A percentile compares a stretch with the other conserved stretches of the same genome.
Conservation (phyloP, 192 early-diverging fungal species). For the Chytriomyces confervae region DNA sequence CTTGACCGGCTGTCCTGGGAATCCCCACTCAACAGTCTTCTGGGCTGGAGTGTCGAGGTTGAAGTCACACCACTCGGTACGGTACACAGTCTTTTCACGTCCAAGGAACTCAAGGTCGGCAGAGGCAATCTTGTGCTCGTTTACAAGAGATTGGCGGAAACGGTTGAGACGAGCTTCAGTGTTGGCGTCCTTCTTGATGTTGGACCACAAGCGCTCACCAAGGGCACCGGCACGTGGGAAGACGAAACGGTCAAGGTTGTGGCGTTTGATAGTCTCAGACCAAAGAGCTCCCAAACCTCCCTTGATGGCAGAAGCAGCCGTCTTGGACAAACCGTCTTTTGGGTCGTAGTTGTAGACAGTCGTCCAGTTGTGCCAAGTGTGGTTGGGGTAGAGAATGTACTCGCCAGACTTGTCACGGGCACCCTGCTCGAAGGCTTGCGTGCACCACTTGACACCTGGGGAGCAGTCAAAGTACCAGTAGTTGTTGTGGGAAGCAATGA, state of each 20-base stretch:
- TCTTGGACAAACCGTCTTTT: neutral
- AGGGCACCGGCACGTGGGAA: slow-evolving; percentile 25
- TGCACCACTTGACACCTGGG: slow-evolving; percentile 8
- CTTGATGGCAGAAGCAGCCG: neutral
- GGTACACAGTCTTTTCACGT: neutral
- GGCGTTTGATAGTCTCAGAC: slow-evolving; percentile 33
- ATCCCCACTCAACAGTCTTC: slow-evolving; percentile 16
- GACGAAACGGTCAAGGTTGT: slow-evolving; percentile 19
- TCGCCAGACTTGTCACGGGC: neutral
- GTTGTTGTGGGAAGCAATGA: neutral
- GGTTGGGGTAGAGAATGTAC: neutral
- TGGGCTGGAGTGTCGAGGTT: neutral
- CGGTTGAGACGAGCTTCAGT: slow-evolving; percentile 3
- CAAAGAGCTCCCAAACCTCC: slow-evolving; percentile 40
- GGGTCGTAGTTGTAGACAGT: slow-evolving; percentile 8
- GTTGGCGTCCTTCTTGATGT: neutral
- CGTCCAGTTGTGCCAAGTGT: slow-evolving; percentile 25
- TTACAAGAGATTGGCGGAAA: slow-evolving; percentile 23
- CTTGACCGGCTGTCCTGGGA: slow-evolving; percentile 1
- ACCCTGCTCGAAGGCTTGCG: neutral
- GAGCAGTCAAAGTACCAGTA: slow-evolving; percentile 31
- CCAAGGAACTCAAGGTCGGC: slow-evolving; percentile 20
- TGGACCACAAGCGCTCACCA: slow-evolving; percentile 37
- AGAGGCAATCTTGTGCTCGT: slow-evolving; percentile 15
- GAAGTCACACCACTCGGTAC: neutral